Percentiles rank a stretch among this genome's conserved stretches.
Evolutionary conservation across 2,329 filamentous ascomycete species (phyloP).

Genomic region (Celoporthe dispersa): DNA sequence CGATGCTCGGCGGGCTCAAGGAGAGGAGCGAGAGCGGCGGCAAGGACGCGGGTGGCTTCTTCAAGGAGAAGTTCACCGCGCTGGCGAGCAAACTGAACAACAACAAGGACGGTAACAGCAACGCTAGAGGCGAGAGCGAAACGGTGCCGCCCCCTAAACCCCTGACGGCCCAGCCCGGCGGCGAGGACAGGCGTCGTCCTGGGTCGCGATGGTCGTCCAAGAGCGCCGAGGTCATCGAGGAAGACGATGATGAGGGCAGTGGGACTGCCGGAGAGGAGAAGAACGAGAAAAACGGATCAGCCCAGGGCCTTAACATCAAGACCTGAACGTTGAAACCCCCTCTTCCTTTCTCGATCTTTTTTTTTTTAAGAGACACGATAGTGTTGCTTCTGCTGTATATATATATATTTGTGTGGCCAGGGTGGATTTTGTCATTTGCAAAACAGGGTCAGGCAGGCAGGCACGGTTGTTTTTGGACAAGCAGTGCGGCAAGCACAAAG

Average conservation of each 20-base stretch:
- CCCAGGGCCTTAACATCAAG: conserved; percentile 11
- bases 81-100: conserved; percentile 35
- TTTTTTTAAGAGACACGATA: background rate
- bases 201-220: conserved; percentile 27
- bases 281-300: background rate
- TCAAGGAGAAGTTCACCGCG: conserved; percentile 34
- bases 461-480: background rate
- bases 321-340: background rate
- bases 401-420: background rate
- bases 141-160: background rate
- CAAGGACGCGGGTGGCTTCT: conserved; percentile 19
- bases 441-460: background rate
- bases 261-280: conserved; percentile 23
- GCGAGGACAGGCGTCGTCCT: conserved; percentile 32
- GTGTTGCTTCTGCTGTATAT: conserved; percentile 3
- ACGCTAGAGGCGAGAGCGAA: conserved; percentile 33
- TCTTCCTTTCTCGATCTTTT: too few relatives aligned
- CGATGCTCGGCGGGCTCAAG: conserved; percentile 29
- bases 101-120: conserved; percentile 35
- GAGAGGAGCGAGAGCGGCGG: conserved; percentile 31
- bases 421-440: background rate
- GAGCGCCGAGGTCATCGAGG: conserved; percentile 30
- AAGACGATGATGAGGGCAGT: conserved; percentile 34
- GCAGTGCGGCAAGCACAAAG: background rate
- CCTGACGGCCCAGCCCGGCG: conserved; percentile 33